Base-by-base conservation (phyloP, 352 stramenopile genomes). In the Phytophthora boehmeriae region DNA sequence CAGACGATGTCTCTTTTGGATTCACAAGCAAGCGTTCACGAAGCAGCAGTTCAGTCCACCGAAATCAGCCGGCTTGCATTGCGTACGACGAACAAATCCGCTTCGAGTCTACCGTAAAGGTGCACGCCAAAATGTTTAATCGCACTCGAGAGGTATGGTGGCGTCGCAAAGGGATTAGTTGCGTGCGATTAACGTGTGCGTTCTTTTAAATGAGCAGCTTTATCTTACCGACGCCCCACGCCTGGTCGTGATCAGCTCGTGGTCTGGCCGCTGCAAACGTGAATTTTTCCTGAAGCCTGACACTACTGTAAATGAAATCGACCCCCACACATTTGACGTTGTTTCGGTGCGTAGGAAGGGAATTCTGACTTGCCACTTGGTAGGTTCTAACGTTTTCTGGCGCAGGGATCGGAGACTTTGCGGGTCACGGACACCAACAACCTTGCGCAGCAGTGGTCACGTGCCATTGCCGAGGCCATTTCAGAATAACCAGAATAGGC, bases 61-160 rank as follows among this genome's bases (percentile, higher is more conserved):
- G 55, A 35, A 76, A 73, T 25, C 67, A 73, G 30, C 78, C 78
- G n/a, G 63, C 70, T 36, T 93, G 78, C 51, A 83, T 93, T 27
- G 69, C 65, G 5, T 76, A 81, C 8, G 83, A 90, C 44, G 85
- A 93, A 67, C 71, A 83, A 17, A 75, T 92, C 39, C 73, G 75
- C 14, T 82, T 91, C 36, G 78, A 92, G 69, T 75, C 77, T 9
- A 89, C 78, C 19, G 85, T 93, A 22, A 93, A 93, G 53, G 65
- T 93, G 30, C 85, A 86, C 53, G 81, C 77, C 43, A 88, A 83
- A 60, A 88, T 92, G 83, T 88, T 93, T 55, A 89, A 79, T 49
- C 85, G 85, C 38, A 88, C 80, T 16, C 75, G 85, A 30, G 71
- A 92, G 68, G 84, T 90, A 73, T 16, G 45, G 1, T 20, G 1